Percentiles rank a stretch among this genome's conserved stretches.
Conservation (phyloP, 345 rosid species). For the Mercurialis annua region DNA sequence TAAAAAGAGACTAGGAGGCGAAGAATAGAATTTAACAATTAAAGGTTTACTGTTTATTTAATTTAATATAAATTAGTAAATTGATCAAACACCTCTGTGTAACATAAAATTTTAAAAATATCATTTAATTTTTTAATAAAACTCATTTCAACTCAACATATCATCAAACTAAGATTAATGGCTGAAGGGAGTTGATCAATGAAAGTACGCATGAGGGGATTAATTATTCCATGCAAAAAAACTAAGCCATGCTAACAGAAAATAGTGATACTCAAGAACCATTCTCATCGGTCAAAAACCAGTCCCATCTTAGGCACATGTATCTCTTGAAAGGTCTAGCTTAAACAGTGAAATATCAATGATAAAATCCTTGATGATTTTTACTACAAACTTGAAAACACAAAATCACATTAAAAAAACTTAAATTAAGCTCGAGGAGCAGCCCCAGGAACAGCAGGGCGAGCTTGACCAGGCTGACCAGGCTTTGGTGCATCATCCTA, state of each 20-base stretch:
- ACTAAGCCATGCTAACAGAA: background rate
- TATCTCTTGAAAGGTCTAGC: background rate
- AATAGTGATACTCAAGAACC: background rate
- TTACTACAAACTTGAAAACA: slow-evolving; percentile 18
- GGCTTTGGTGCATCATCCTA: slow-evolving; percentile 46
- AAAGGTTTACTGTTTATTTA: no score
- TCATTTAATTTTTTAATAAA: no score
- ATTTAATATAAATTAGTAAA: no score
- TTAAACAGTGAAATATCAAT: background rate
- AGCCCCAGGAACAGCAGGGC: slow-evolving; percentile 44
- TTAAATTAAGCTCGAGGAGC: slow-evolving; percentile 45
- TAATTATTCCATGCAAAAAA: no score
- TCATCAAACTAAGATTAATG: no score
- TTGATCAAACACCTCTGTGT: no score
- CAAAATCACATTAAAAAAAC: background rate
- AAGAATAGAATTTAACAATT: no score
- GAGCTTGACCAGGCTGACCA: slow-evolving; percentile 37
- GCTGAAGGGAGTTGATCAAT: no score
- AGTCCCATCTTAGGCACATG: background rate
- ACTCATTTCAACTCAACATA: no score
- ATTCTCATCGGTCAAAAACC: slow-evolving; percentile 1
- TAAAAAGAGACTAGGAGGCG: no score
- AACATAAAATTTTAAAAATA: no score
- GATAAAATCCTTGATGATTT: slow-evolving; percentile 13
- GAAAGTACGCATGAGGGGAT: no score